Evolutionary conservation across 192 early-diverging fungal genomes (phyloP), one percentile per base, ranked within the genome.

Genomic region (Gonapodya sp.): DNA sequence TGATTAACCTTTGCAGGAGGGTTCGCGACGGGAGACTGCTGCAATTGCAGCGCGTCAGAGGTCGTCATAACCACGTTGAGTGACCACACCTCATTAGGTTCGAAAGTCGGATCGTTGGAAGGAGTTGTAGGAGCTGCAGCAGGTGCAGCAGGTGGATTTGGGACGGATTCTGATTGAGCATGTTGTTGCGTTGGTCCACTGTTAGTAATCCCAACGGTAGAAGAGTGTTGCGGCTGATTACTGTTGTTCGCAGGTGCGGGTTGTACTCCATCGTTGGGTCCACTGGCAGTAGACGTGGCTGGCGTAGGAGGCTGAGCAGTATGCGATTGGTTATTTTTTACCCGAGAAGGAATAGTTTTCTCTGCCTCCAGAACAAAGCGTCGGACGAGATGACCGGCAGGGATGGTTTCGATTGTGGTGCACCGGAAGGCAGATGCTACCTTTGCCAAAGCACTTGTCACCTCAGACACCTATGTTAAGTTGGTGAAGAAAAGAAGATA

Each of bases 21-120:
- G 8, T 77, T 77, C 31, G 34, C 75, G 14, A 32, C 31, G 75
- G 75, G 30, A 18, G 18, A 32, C 31, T 77, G 30, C 75, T 77
- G 18, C 75, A 77, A 8, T 31, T 77, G 18, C 30, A 18, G 30
- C 8, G 18, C 75, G 30, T 34, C 75, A 77, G 75, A 77, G 2
- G 30, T 64, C 8, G 46, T 77, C 75, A 77, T 77, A 16, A 77
- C 30, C 75, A 77, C 75, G 31, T 77, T 77, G 8, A 77, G 30
- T 14, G 75, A 32, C 75, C 75, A 77, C 18, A 77, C 75, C 75
- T 77, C 30, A 34, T 34, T 34, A 2, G 75, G 30, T 31, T 77
- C 75, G 34, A 77, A 77, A 33, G 34, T 34, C 18, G 18, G 75
- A 34, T 77, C 75, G 8, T 31, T 34, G 46, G 46, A 24, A 8